Conservation (phyloP, 805 yeast species). For the Yamadazyma laniorum region DNA sequence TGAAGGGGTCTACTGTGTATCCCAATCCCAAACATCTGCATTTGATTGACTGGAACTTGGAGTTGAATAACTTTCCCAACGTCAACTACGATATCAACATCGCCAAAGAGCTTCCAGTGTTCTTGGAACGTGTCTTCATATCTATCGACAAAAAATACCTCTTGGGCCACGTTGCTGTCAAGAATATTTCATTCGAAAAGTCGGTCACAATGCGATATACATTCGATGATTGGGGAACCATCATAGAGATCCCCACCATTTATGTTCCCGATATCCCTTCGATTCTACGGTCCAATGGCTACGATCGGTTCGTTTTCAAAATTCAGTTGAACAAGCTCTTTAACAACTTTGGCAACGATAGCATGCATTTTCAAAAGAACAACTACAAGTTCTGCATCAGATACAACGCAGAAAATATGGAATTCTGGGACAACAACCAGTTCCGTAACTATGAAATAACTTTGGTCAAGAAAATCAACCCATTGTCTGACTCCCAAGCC, state of each 20-base stretch:
- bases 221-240: conserved; percentile 74
- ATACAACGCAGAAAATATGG: conserved; percentile 47
- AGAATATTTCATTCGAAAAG: conserved; percentile 70
- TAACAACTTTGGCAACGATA: conserved; percentile 3
- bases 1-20: conserved; percentile 18
- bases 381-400: conserved; percentile 53
- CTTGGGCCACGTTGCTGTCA: conserved; percentile 75
- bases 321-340: conserved; percentile 46
- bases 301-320: conserved; percentile 71
- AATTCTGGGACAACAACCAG: conserved; percentile 78
- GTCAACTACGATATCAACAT: conserved; percentile 48
- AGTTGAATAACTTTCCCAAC: conserved; percentile 35
- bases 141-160: conserved; percentile 57
- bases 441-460: conserved; percentile 55
- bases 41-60: conserved; percentile 44
- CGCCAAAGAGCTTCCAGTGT: conserved; percentile 42
- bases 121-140: conserved; percentile 62
- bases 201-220: conserved; percentile 70
- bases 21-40: conserved; percentile 20
- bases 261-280: conserved; percentile 58
- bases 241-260: conserved; percentile 62
- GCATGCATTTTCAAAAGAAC: conserved; percentile 17
- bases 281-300: conserved; percentile 46
- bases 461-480: conserved; percentile 27
- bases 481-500: neutral